Evolutionary conservation across 2,329 filamentous ascomycete species (phyloP).

Genomic region (Alternaria metachromatica): DNA sequence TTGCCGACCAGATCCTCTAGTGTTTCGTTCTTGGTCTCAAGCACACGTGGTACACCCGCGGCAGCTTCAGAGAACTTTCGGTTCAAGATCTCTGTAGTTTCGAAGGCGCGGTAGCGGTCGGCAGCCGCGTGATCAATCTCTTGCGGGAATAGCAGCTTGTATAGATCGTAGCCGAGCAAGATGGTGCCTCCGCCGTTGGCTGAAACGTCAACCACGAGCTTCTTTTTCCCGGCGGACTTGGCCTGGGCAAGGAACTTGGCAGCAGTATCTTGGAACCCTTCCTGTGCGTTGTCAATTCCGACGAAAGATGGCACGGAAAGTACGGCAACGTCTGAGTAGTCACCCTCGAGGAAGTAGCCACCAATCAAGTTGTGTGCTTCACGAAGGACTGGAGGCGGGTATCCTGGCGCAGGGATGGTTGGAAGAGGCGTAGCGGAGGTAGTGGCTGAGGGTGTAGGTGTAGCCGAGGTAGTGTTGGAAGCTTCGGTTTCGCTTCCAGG

Average conservation of each 20-base stretch:
- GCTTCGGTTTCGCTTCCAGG: slow-evolving; percentile 16
- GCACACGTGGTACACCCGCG: slow-evolving; percentile 39
- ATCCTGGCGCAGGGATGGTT: slow-evolving; percentile 49
- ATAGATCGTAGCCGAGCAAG: slow-evolving; percentile 67
- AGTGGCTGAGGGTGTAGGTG: slow-evolving; percentile 23
- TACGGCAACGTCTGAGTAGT: slow-evolving; percentile 56
- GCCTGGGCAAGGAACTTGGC: slow-evolving; percentile 52
- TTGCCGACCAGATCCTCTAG: slow-evolving; percentile 34
- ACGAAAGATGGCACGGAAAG: slow-evolving; percentile 54
- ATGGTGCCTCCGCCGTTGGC: slow-evolving; percentile 67
- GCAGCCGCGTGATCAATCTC: slow-evolving; percentile 57
- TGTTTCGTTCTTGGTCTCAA: slow-evolving; percentile 48
- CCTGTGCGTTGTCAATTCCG: slow-evolving; percentile 30
- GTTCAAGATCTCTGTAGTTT: slow-evolving; percentile 55
- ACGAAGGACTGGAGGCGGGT: slow-evolving; percentile 53
- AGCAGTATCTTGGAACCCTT: slow-evolving; percentile 52
- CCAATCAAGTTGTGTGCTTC: slow-evolving; percentile 53
- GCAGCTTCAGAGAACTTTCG: slow-evolving; percentile 47
- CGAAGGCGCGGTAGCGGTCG: slow-evolving; percentile 59
- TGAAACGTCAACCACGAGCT: slow-evolving; percentile 65
- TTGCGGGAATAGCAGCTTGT: slow-evolving; percentile 62
- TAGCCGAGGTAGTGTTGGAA: slow-evolving; percentile 25
- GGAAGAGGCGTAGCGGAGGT: slow-evolving; percentile 23
- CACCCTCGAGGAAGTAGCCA: slow-evolving; percentile 56
- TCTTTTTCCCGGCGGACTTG: slow-evolving; percentile 61